Percentiles rank a stretch among this genome's conserved stretches.
phyloP scores from a whole-genome alignment of 805 yeast species.

The Lachancea quebecensis region DNA sequence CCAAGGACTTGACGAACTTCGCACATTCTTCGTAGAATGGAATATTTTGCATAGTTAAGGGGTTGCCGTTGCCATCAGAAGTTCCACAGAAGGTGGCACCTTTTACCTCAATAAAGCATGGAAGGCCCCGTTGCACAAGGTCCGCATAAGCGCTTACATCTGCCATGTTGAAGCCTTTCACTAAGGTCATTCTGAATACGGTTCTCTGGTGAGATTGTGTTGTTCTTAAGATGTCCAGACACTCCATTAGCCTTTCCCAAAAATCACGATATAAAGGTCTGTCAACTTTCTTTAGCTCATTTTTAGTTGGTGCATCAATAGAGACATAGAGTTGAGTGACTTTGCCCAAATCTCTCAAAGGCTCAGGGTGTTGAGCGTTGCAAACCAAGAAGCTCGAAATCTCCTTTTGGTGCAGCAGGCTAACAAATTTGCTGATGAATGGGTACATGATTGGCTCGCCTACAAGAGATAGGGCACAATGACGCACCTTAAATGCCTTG shows the following conservation, averaged over 20 bases:
- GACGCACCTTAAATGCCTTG: conserved; percentile 83
- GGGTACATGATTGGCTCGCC: conserved; percentile 96
- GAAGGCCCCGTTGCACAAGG: conserved; percentile 71
- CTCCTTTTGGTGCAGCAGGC: conserved; percentile 68
- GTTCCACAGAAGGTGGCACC: conserved; percentile 97
- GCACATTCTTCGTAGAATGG: conserved; percentile 91
- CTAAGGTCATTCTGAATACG: conserved; percentile 82
- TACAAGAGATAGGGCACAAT: conserved; percentile 86
- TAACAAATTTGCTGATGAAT: conserved; percentile 76
- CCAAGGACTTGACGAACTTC: conserved; percentile 58
- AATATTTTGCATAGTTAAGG: conserved; percentile 90
- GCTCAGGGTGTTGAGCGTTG: conserved; percentile 93
- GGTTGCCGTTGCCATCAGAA: conserved; percentile 74
- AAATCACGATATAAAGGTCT: conserved; percentile 84
- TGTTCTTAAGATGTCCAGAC: conserved; percentile 72
- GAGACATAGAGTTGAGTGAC: conserved; percentile 91
- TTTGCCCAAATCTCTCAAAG: conserved; percentile 56
- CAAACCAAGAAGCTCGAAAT: conserved; percentile 88
- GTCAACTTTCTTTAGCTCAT: conserved; percentile 73
- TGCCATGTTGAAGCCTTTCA: conserved; percentile 85
- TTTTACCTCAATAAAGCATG: conserved; percentile 85
- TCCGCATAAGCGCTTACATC: conserved; percentile 80
- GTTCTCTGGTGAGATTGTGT: conserved; percentile 78
- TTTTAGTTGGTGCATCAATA: conserved; percentile 87
- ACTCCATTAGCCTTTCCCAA: conserved; percentile 81